These are phyloP conservation scores for Komagataella pastoris DNA, from an alignment of 805 yeast genomes.

Conservation along the genomic window DNA sequence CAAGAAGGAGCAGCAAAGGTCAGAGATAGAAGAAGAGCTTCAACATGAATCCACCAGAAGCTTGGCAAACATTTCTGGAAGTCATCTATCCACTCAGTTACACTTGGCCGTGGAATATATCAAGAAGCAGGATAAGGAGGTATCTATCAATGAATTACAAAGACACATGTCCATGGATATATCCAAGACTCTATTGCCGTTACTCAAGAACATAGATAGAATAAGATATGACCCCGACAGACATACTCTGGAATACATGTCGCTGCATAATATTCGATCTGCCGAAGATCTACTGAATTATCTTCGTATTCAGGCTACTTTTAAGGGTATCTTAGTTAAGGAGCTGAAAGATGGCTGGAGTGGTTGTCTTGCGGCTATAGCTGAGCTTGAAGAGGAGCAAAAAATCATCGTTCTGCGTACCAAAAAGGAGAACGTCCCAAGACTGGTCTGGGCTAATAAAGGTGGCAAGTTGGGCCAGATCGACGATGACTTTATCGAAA, in stretches of 20 bases:
- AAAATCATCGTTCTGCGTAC: constrained; percentile 77
- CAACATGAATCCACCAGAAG: constrained; percentile 1
- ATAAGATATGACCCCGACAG: constrained; percentile 51
- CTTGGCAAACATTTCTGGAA: constrained; percentile 9
- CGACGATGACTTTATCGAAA: constrained; percentile 67
- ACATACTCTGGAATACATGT: constrained; percentile 71
- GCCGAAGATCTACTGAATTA: constrained; percentile 66
- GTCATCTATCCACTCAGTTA: constrained; percentile 76
- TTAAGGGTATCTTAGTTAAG: constrained; percentile 76
- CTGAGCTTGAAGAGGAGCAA: constrained; percentile 62
- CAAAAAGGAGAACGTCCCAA: constrained; percentile 88
- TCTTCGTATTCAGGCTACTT: constrained; percentile 70
- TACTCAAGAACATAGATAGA: constrained; percentile 65
- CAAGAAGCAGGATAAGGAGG: constrained; percentile 58
- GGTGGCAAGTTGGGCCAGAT: constrained; percentile 59
- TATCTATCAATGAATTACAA: constrained; percentile 50
- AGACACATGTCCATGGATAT: constrained; percentile 53
- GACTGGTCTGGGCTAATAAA: constrained; percentile 73
- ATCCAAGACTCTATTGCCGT: constrained; percentile 49
- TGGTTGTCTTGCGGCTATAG: constrained; percentile 69
- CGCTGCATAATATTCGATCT: constrained; percentile 76
- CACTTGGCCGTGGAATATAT: constrained; percentile 87
- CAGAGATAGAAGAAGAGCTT: background rate
- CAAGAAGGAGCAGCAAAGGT: constrained; percentile 5
- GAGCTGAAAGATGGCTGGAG: constrained; percentile 85